These are phyloP conservation scores for Posidonia australis DNA, from an alignment of 106 monocot genomes.

Conservation along the genomic window DNA sequence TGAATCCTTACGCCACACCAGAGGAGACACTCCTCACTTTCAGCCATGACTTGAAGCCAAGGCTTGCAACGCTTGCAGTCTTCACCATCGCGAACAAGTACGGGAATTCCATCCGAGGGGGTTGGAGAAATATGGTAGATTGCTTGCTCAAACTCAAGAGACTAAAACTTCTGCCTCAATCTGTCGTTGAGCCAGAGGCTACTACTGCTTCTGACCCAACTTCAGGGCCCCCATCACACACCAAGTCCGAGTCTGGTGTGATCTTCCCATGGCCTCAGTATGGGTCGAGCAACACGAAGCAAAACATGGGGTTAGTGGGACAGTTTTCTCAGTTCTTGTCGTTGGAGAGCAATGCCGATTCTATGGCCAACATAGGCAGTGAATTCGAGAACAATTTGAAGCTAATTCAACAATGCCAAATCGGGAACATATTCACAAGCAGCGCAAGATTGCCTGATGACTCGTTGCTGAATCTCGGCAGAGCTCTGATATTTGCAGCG, in stretches of 20 bases:
- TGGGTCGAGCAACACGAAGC: not conserved
- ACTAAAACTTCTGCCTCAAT: slow-evolving; percentile 57
- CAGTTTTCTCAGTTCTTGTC: slow-evolving; percentile 60
- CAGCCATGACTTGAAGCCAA: slow-evolving; percentile 65
- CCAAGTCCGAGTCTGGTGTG: slow-evolving; percentile 35
- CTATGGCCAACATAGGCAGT: slow-evolving; percentile 41
- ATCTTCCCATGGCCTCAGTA: slow-evolving; percentile 37
- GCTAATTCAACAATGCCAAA: slow-evolving; percentile 76
- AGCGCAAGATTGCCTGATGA: slow-evolving; percentile 55
- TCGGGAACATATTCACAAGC: slow-evolving; percentile 57
- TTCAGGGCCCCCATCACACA: not conserved
- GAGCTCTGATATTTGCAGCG: slow-evolving; percentile 68
- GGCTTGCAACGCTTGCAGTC: slow-evolving; percentile 77
- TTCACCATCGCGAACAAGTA: slow-evolving; percentile 90
- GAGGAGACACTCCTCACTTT: slow-evolving; percentile 78
- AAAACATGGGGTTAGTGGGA: slow-evolving; percentile 37
- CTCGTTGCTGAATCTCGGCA: slow-evolving; percentile 44
- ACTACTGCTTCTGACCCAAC: not conserved
- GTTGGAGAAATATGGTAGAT: slow-evolving; percentile 73
- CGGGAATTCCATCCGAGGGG: slow-evolving; percentile 60
- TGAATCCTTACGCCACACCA: slow-evolving; percentile 71
- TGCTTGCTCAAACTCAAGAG: slow-evolving; percentile 84
- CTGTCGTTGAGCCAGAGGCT: slow-evolving; percentile 24
- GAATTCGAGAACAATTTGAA: slow-evolving; percentile 85
- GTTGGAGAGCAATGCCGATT: slow-evolving; percentile 41